Base-by-base conservation (phyloP, 305 asterid species). In the Solanum hybrid region DNA sequence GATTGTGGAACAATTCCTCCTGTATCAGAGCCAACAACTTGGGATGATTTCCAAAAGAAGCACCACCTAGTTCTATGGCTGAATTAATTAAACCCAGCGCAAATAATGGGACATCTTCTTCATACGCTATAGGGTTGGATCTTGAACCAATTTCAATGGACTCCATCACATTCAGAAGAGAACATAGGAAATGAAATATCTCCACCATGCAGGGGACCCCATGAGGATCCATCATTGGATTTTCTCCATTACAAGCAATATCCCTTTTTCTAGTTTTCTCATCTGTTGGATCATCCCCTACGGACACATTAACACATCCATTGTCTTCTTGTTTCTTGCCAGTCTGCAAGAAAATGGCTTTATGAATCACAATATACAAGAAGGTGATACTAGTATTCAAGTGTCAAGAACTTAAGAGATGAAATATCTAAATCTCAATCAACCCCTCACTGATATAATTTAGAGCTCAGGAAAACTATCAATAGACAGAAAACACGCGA, bases 81-180 rank as follows among this genome's bases (percentile, higher is more conserved):
- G 98, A 94, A 93, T 97, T 97, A 89, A 97, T 95, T 93, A 97
- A 93, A 87, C 99, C 98, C 90, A 97, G 89, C 33, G 99, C 98
- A 94, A 97, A 97, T 72, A 97, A 93, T 61, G 99, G 99, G 91
- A 97, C 99, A 89, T 97, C 99, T 94, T 97, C 99, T 91, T 96
- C 98, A 93, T 95, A 95, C 38, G 99, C 96, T 86, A 97, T 94
- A 31, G 97, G 97, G 88, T 96, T 97, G 79, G 98, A 93, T 90
- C 95, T 92, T 57, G 95, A 93, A 91, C 95, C 96, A 75, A 93
- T 65, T 94, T 95, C 99, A 77, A 94, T 94, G 90, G 93, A 93
- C 45, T 95, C 99, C 95, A 97, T 94, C 90, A 95, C 98, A 89
- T 94, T 97, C 90, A 96, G 92, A 89, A 97, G 98, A 89, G 99